phyloP scores from a whole-genome alignment of 208 protist species.

The Vickermania ingenoplastis region DNA sequence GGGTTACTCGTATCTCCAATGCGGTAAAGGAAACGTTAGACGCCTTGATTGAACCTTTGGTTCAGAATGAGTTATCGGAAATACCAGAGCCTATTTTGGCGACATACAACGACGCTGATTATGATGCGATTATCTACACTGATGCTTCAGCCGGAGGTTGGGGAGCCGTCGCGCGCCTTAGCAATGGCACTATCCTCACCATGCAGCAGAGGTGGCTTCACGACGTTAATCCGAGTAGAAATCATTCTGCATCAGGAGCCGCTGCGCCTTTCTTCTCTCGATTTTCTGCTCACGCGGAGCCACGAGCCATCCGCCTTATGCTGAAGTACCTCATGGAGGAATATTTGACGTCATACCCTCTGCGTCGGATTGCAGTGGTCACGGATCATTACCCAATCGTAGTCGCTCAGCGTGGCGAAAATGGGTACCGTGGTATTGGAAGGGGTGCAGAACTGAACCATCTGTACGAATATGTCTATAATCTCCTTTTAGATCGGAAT shows the following conservation, averaged over 20 bases:
- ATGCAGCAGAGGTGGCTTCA: constrained; percentile 1
- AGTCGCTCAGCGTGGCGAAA: neutral
- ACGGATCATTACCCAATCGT: neutral
- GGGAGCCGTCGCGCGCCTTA: neutral
- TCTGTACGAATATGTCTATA: neutral
- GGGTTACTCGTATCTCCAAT: no score
- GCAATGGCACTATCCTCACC: neutral
- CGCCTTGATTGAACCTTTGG: no score
- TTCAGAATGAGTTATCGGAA: no score
- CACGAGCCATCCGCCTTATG: neutral
- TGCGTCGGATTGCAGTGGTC: neutral
- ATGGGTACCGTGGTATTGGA: constrained; percentile 1
- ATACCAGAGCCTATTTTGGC: no score
- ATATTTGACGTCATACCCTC: neutral
- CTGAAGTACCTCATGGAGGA: neutral
- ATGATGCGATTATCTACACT: neutral
- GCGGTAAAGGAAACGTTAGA: no score
- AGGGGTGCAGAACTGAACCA: neutral
- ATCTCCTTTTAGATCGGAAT: neutral
- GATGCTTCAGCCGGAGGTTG: neutral
- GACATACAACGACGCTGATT: neutral
- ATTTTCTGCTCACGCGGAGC: neutral
- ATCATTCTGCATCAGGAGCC: neutral
- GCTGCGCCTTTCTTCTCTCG: neutral
- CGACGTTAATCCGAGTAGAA: neutral